phyloP scores from a whole-genome alignment of 1,284 basidiomycete species.

The Ustilago shanxiensis region DNA sequence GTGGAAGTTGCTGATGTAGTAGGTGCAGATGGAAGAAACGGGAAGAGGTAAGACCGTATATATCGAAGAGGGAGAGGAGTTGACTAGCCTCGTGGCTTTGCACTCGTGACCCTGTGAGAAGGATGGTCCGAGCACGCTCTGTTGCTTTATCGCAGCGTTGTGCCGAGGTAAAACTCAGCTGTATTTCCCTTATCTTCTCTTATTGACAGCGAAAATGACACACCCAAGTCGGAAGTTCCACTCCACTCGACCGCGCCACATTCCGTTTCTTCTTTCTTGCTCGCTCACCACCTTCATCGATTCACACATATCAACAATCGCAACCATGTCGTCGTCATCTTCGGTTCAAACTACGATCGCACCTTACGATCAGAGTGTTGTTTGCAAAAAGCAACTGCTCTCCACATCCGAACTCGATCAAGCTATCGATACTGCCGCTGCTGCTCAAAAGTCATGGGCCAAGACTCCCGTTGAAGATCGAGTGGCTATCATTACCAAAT shows the following conservation, averaged over 20 bases:
- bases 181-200: slow-evolving; percentile 3
- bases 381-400: slow-evolving; percentile 71
- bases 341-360: slow-evolving; percentile 73
- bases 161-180: slow-evolving; percentile 30
- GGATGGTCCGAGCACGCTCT: slow-evolving; percentile 31
- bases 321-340: slow-evolving; percentile 33
- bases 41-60: background rate
- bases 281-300: slow-evolving; percentile 6
- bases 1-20: background rate
- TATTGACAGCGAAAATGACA: no score
- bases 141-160: no score
- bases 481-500: slow-evolving; percentile 80
- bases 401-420: slow-evolving; percentile 74
- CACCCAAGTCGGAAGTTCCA: background rate
- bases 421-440: slow-evolving; percentile 75
- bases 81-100: background rate
- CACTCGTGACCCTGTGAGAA: slow-evolving; percentile 7
- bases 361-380: slow-evolving; percentile 72
- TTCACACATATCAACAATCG: background rate
- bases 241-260: background rate
- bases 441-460: slow-evolving; percentile 81
- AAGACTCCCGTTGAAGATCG: slow-evolving; percentile 79
- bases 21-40: background rate
- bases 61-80: background rate
- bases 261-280: background rate